Base-by-base conservation (phyloP, 75 land plant genomes). In the Selaginella tamariscina region DNA sequence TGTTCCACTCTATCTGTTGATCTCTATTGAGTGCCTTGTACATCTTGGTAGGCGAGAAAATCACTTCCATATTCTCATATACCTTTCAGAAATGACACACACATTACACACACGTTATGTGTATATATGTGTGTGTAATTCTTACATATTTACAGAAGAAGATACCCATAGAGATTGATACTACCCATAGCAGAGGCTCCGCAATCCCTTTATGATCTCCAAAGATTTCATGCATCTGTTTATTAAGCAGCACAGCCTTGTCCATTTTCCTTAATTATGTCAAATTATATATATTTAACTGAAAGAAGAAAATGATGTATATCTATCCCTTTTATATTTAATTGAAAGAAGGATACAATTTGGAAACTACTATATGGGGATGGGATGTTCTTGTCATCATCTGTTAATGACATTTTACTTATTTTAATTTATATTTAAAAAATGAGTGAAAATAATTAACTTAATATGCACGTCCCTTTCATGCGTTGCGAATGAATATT, bases 101-200 rank as follows among this genome's bases (percentile, higher is more conserved):
- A 23, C n/a, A 21, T 2, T 8, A 59, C 8, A 26, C 62, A 59
- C 18, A 49, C 11, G 54, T 11, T 59, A 2, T 23, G 8, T 59
- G 62, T 8, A 21, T 5, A 2, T 27, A 5, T 59, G 26, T 8
- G 23, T 8, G 21, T 5, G 21, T 9, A 23, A 59, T 2, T 5
- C 62, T 59, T 27, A 59, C 62, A 59, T 5, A 59, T 59, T 59
- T 59, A 21, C 62, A 59, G 21, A 59, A 23, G 24, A 59, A 8
- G 26, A 59, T 59, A 2, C 62, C 62, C 62, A 59, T 9, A 59
- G 26, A 5, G 8, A 26, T 59, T 5, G 62, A 59, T 5, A 9
- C 26, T 9, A 59, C 9, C 62, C 62, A 59, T 5, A 59, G 62
- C 21, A 23, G 26, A 2, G 62, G 62, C 62, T 59, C 62, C 26